Evolutionary conservation across 2,329 filamentous ascomycete species (phyloP).

Genomic region (Zopfia rhizophila): DNA sequence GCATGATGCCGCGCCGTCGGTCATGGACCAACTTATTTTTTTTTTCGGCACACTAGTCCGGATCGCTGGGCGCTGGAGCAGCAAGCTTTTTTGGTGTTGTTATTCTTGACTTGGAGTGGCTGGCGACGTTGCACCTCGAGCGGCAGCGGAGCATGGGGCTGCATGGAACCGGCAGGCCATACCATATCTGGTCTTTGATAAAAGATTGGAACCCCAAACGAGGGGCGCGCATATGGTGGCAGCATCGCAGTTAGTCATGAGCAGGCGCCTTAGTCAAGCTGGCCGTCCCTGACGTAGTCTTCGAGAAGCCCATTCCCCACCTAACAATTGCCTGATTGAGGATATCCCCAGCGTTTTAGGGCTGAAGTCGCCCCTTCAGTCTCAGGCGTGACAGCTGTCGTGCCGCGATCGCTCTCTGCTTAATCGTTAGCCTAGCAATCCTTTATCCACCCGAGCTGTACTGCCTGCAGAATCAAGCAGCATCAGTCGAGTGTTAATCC

Average conservation of each 20-base stretch:
- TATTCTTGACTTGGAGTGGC: conserved; percentile 47
- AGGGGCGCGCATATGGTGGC: conserved; percentile 21
- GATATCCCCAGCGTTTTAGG: conserved; percentile 8
- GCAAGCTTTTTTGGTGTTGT: conserved; percentile 37
- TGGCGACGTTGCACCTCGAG: conserved; percentile 35
- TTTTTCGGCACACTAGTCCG: conserved; percentile 38
- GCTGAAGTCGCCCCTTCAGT: conserved; percentile 16
- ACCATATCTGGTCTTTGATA: conserved; percentile 44
- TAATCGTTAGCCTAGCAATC: too few relatives aligned
- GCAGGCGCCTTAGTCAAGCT: conserved; percentile 25
- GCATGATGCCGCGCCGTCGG: conserved; percentile 32
- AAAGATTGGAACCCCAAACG: conserved; percentile 33
- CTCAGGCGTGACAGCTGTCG: background rate
- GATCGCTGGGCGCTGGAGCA: conserved; percentile 29
- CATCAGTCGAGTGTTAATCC: background rate
- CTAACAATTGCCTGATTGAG: conserved; percentile 25
- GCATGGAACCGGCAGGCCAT: conserved; percentile 38
- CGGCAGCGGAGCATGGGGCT: conserved; percentile 29
- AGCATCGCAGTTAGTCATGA: conserved; percentile 34
- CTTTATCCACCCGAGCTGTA: too few relatives aligned
- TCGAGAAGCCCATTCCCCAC: conserved; percentile 16
- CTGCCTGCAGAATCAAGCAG: too few relatives aligned
- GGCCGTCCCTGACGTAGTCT: conserved; percentile 16
- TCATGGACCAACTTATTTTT: conserved; percentile 21
- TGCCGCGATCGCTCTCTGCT: conserved; percentile 1